Evolutionary conservation across 176 grass and related monocot species (phyloP).

Genomic region (Carex myosuroides): DNA sequence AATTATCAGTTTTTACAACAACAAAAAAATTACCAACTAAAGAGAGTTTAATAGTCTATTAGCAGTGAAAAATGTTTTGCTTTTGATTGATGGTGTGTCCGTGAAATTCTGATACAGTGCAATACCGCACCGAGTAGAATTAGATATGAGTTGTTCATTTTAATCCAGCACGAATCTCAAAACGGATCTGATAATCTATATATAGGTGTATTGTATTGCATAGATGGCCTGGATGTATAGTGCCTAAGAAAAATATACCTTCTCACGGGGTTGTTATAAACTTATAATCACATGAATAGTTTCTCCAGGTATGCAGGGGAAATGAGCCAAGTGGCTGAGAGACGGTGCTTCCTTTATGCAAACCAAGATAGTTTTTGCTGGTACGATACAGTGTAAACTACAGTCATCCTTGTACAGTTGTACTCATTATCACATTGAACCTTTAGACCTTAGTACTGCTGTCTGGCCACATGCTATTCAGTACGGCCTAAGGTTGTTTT

Average conservation of each 20-base stretch:
- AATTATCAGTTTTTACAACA: not conserved
- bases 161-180: too few relatives aligned
- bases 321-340: not conserved
- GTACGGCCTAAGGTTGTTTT: constrained; percentile 1
- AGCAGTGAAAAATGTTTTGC: not conserved
- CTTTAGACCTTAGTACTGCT: not conserved
- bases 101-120: too few relatives aligned
- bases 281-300: not conserved
- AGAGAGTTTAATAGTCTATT: not conserved
- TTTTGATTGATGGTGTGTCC: too few relatives aligned
- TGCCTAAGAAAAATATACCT: not conserved
- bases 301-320: not conserved
- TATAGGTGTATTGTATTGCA: not conserved
- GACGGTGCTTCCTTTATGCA: not conserved
- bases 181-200: too few relatives aligned
- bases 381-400: not conserved
- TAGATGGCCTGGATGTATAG: not conserved
- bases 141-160: too few relatives aligned
- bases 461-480: not conserved
- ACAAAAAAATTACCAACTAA: not conserved
- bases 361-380: not conserved
- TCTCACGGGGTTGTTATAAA: not conserved
- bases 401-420: not conserved
- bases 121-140: too few relatives aligned
- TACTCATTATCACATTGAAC: not conserved